Evolutionary conservation across 208 protist genomes (phyloP).

Genomic region (Angomonas ambiguus): DNA sequence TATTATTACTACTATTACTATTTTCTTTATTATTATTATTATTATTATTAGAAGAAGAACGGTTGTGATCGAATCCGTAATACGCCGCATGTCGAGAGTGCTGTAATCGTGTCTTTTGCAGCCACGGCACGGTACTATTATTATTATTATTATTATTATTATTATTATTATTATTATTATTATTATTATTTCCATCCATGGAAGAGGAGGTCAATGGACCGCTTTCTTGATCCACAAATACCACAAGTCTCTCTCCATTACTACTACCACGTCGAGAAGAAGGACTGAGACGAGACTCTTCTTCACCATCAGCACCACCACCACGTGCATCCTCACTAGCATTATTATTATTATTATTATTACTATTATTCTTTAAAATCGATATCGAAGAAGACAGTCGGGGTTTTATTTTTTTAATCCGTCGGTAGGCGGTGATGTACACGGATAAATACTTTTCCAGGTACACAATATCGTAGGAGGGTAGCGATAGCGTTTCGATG

Average conservation of each 20-base stretch:
- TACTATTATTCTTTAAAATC: constrained; percentile 1
- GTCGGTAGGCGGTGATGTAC: background rate
- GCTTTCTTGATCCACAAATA: no score
- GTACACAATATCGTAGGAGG: background rate
- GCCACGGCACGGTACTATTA: background rate
- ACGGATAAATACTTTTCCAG: background rate
- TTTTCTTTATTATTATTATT: background rate
- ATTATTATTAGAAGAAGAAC: background rate
- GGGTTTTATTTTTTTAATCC: background rate
- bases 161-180: no score
- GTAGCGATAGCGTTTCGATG: background rate
- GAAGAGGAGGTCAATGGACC: no score
- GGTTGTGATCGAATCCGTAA: background rate
- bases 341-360: background rate
- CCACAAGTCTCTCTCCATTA: no score
- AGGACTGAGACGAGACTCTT: no score
- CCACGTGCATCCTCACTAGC: no score
- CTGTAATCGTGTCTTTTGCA: background rate
- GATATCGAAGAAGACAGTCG: background rate
- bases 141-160: background rate
- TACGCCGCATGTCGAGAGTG: background rate
- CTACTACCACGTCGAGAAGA: no score
- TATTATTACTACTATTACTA: background rate
- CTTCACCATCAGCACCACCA: no score
- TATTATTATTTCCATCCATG: no score